Evolutionary conservation across 345 rosid genomes (phyloP).

Genomic region (Salix caprea): DNA sequence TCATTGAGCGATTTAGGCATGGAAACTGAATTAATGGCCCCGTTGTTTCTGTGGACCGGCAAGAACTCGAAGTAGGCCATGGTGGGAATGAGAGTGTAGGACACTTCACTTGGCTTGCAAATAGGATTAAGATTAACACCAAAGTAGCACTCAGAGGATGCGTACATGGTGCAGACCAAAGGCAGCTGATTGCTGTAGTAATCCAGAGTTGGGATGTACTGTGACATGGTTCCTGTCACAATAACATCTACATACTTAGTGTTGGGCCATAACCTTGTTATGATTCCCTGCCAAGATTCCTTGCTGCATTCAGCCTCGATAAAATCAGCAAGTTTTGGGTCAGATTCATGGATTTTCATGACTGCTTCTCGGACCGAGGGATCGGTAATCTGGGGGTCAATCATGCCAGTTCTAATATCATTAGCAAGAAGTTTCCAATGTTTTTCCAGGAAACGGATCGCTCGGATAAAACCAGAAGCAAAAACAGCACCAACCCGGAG

Average conservation of each 20-base stretch:
- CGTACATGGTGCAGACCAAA: slow-evolving; percentile 94
- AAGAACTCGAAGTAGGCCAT: slow-evolving; percentile 97
- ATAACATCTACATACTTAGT: slow-evolving; percentile 74
- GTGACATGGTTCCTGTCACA: slow-evolving; percentile 99
- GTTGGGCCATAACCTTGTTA: slow-evolving; percentile 52
- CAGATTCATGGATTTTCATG: slow-evolving; percentile 34
- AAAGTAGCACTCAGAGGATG: slow-evolving; percentile 93
- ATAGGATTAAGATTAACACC: slow-evolving; percentile 84
- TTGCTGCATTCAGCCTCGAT: slow-evolving; percentile 38
- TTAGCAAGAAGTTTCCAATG: slow-evolving; percentile 39
- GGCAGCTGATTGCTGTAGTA: slow-evolving; percentile 82
- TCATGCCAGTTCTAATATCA: slow-evolving; percentile 39
- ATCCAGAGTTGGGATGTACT: slow-evolving; percentile 90
- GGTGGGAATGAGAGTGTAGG: slow-evolving; percentile 80
- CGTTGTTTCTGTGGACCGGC: slow-evolving; percentile 69
- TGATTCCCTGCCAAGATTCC: slow-evolving; percentile 49
- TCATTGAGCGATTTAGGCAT: slow-evolving; percentile 66
- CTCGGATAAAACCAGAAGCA: slow-evolving; percentile 59
- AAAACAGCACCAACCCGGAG: slow-evolving; percentile 57
- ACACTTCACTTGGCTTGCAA: slow-evolving; percentile 79
- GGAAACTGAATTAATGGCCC: slow-evolving; percentile 53
- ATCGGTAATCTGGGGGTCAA: slow-evolving; percentile 40
- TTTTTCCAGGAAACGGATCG: slow-evolving; percentile 47
- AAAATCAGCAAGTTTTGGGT: slow-evolving; percentile 41
- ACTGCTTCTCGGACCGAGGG: slow-evolving; percentile 40